Conservation (phyloP, 805 yeast species). For the Hanseniaspora guilliermondii region DNA sequence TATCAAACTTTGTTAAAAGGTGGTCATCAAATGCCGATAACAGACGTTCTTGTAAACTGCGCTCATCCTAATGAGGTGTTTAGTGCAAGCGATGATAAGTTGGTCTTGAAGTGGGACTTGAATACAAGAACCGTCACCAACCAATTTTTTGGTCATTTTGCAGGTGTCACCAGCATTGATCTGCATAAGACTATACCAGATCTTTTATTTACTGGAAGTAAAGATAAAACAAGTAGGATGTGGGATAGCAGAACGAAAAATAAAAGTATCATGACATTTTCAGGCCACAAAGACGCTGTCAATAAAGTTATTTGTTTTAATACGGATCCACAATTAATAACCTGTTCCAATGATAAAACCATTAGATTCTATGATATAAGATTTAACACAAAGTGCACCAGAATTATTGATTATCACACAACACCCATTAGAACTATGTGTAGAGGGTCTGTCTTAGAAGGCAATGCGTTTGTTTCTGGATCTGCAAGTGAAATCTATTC, state of each 20-base stretch:
- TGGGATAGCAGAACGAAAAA: constrained; percentile 83
- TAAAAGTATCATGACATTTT: constrained; percentile 56
- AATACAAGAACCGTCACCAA: constrained; percentile 71
- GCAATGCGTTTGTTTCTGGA: constrained; percentile 60
- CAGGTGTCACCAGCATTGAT: constrained; percentile 74
- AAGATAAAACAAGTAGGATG: constrained; percentile 73
- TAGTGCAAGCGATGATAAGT: constrained; percentile 84
- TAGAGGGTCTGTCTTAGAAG: constrained; percentile 49
- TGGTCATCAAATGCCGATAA: constrained; percentile 83
- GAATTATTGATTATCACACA: constrained; percentile 72
- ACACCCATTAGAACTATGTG: constrained; percentile 64
- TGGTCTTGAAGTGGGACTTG: constrained; percentile 91
- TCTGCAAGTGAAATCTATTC: constrained; percentile 72
- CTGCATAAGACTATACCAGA: constrained; percentile 75
- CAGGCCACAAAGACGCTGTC: constrained; percentile 72
- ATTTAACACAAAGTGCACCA: constrained; percentile 57
- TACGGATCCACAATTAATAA: constrained; percentile 73
- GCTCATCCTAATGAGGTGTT: constrained; percentile 72
- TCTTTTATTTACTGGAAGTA: constrained; percentile 73
- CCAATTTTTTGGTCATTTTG: constrained; percentile 87
- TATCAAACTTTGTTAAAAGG: constrained; percentile 58
- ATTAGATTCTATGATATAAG: constrained; percentile 77
- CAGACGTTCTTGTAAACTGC: constrained; percentile 60
- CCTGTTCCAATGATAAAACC: constrained; percentile 76
- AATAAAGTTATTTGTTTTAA: constrained; percentile 54